These are phyloP conservation scores for Inga leiocalycina DNA, from an alignment of 306 rosid genomes.

Conservation along the genomic window DNA sequence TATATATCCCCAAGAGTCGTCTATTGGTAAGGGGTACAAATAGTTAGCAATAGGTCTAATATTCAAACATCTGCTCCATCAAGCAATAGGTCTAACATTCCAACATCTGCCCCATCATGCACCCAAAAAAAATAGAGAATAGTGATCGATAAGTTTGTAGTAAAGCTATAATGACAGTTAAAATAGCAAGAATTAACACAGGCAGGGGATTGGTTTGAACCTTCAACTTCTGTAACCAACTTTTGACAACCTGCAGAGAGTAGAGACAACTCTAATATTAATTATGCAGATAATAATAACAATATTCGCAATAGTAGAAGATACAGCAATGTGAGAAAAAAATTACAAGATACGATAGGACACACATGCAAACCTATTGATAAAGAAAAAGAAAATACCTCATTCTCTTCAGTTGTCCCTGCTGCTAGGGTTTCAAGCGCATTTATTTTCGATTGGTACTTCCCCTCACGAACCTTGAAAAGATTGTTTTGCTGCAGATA, in stretches of 20 bases:
- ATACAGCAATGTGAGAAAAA: not conserved
- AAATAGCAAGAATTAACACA: conserved; percentile 26
- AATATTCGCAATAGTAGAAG: not conserved
- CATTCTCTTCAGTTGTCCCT: conserved; percentile 78
- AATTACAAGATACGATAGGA: not conserved
- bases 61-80: not conserved
- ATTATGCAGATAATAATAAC: conserved; percentile 22
- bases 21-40: not conserved
- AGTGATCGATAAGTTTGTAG: not conserved
- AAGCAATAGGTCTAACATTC: not conserved
- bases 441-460: conserved; percentile 68
- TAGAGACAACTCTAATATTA: conserved; percentile 27
- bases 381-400: conserved; percentile 52
- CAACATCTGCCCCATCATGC: not conserved
- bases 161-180: conserved; percentile 16
- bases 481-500: conserved; percentile 71
- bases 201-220: conserved; percentile 46
- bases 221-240: conserved; percentile 80
- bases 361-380: conserved; percentile 26
- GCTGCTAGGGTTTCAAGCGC: conserved; percentile 82
- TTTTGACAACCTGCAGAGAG: conserved; percentile 66
- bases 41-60: not conserved
- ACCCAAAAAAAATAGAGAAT: not conserved
- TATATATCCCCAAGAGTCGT: not conserved
- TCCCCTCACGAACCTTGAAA: conserved; percentile 82